A percentile compares a stretch with the other conserved stretches of the same genome.
These are phyloP conservation scores for Naganishia vishniacii DNA, from an alignment of 768 basidiomycete genomes.

Conservation along the genomic window DNA sequence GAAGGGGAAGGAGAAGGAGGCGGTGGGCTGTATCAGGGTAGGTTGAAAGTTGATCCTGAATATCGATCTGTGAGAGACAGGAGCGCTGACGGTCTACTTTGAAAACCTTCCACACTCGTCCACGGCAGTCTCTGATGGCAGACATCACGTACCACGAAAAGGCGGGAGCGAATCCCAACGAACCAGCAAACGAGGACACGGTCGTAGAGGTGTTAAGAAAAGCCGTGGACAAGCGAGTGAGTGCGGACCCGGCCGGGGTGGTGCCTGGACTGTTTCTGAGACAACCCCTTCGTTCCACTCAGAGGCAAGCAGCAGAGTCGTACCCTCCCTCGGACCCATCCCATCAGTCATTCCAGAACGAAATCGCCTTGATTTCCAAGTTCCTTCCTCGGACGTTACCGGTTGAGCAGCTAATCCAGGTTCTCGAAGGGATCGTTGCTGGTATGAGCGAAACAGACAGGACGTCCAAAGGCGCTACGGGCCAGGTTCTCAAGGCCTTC, in stretches of 20 bases:
- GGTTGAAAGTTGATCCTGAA: background rate
- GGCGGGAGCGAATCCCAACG: constrained; percentile 39
- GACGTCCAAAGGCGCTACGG: constrained; percentile 36
- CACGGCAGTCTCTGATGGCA: constrained; percentile 37
- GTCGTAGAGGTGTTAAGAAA: constrained; percentile 43
- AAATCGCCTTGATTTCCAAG: constrained; percentile 39
- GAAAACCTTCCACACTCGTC: constrained; percentile 4
- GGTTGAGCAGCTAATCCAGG: constrained; percentile 27
- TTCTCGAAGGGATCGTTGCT: constrained; percentile 34
- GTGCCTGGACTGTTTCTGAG: background rate
- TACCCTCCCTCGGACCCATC: constrained; percentile 41
- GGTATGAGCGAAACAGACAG: constrained; percentile 32
- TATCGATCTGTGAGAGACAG: too few relatives aligned
- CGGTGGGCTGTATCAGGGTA: constrained; percentile 40
- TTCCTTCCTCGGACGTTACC: constrained; percentile 40
- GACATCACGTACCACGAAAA: constrained; percentile 46
- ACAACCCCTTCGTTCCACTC: background rate
- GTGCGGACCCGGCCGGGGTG: constrained; percentile 13
- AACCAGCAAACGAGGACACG: constrained; percentile 34
- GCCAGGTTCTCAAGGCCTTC: constrained; percentile 38
- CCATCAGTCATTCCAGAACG: constrained; percentile 32
- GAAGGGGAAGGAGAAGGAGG: constrained; percentile 43
- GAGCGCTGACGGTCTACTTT: too few relatives aligned
- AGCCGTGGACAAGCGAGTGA: constrained; percentile 42
- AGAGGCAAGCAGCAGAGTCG: constrained; percentile 42